phyloP scores from a whole-genome alignment of 202 grass and related monocot genomes.

The Schoenoplectus tabernaemontani region DNA sequence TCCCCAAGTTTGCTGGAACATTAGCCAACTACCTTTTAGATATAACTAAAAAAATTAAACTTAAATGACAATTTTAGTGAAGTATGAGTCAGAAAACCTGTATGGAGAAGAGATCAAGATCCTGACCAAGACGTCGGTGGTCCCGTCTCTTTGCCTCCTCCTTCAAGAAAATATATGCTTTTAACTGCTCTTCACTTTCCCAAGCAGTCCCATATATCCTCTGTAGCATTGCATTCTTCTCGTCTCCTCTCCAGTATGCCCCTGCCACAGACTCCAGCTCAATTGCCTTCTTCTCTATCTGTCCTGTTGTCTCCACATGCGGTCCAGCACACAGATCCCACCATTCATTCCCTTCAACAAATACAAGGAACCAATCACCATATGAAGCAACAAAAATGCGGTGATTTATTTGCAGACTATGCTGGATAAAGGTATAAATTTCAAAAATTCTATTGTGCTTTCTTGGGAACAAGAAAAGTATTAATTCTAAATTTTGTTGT shows the following conservation, averaged over 20 bases:
- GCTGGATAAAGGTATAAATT: background rate
- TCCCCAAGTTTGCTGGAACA: background rate
- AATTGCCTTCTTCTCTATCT: constrained; percentile 70
- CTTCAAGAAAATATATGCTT: constrained; percentile 74
- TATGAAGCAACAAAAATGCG: background rate
- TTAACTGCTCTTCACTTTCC: constrained; percentile 84
- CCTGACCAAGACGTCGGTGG: constrained; percentile 85
- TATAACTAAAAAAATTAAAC: background rate
- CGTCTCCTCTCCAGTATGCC: constrained; percentile 93
- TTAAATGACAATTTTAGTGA: background rate
- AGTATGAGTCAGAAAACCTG: constrained; percentile 37
- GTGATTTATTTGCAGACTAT: background rate
- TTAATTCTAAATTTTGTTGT: background rate
- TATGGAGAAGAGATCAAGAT: constrained; percentile 98
- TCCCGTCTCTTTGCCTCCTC: constrained; percentile 90
- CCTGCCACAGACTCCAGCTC: constrained; percentile 94
- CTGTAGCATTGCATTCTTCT: constrained; percentile 90
- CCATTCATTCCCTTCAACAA: constrained; percentile 80
- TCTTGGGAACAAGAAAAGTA: background rate
- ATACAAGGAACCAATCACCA: constrained; percentile 4
- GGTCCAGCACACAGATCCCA: constrained; percentile 98
- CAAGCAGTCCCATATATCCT: constrained; percentile 96
- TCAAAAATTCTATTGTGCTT: background rate
- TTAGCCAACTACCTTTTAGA: background rate
- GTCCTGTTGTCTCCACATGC: constrained; percentile 84